Base-by-base conservation (phyloP, 2,329 filamentous ascomycete genomes). In the Xylaria sp. region DNA sequence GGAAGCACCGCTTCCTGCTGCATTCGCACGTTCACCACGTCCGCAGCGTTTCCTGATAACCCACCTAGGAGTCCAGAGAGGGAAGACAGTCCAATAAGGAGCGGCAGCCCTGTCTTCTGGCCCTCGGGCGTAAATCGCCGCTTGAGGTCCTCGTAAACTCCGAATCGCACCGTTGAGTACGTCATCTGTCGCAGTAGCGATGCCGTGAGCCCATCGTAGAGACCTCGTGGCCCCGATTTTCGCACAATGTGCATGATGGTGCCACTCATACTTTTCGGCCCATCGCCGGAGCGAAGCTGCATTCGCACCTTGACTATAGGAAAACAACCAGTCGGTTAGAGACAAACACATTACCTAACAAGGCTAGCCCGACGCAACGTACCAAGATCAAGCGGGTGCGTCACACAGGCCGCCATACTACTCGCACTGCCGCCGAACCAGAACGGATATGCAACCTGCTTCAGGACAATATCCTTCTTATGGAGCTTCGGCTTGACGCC, bases 21-120 rank as follows among this genome's bases (percentile, higher is more conserved):
- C 96, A 99, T 99, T 72, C 96, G 93, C 56, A 99, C 96, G 80
- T 99, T 99, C 75, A 97, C 85, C 38, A 99, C 94, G 78, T 99
- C 96, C 71, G 94, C 95, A 2, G 94, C 94, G 81, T 98, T 99
- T 71, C 96, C 96, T 5, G 91, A 92, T 53, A 98, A 82, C 56
- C 96, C 96, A 69, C 96, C 96, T 2, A 96, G 80, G 77, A 97
- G 92, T 58, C 96, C 96, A 7, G 96, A 95, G 31, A 89, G 82
- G 27, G 89, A 91, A 60, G 95, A 93, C 80, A 98, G 92, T 71
- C 87, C 92, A 70, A 97, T 86, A 10, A 99, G 89, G n/a, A 88
- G 85, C 11, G 89, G 84, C 73, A 97, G 89, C 1, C 91, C 89
- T 2, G 94, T 91, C 59, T 83, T 80, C 47, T 76, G 72, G 71